A percentile compares a stretch with the other conserved stretches of the same genome.
These are phyloP conservation scores for Beauveria pseudobassiana DNA, from an alignment of 2,329 filamentous ascomycete species.

Conservation along the genomic window DNA sequence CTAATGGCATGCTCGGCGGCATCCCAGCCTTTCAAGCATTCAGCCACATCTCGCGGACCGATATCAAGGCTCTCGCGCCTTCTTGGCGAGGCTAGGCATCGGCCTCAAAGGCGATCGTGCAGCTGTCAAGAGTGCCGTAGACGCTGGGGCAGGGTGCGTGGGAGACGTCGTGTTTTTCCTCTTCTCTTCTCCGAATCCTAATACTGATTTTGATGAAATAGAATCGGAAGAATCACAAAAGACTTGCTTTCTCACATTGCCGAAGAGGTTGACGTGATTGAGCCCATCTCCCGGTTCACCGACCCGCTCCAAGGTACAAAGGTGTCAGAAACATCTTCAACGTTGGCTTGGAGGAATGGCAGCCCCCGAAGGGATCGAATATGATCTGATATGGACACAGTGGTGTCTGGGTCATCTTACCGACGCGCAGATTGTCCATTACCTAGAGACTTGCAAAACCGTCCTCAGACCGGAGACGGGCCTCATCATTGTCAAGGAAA, in stretches of 20 bases:
- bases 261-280: slow-evolving; percentile 71
- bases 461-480: slow-evolving; percentile 24
- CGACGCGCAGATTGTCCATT: slow-evolving; percentile 63
- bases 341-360: slow-evolving; percentile 67
- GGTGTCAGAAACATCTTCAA: slow-evolving; percentile 61
- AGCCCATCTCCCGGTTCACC: slow-evolving; percentile 79
- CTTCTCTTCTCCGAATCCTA: not conserved
- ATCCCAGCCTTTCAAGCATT: slow-evolving; percentile 21
- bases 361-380: slow-evolving; percentile 39
- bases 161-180: too few relatives aligned
- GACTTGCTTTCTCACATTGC: slow-evolving; percentile 65
- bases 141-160: slow-evolving; percentile 33
- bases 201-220: slow-evolving; percentile 19
- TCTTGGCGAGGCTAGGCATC: slow-evolving; percentile 53
- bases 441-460: slow-evolving; percentile 53
- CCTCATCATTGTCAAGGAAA: slow-evolving; percentile 52
- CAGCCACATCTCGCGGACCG: slow-evolving; percentile 33
- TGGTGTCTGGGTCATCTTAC: slow-evolving; percentile 59
- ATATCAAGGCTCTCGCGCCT: slow-evolving; percentile 59
- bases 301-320: slow-evolving; percentile 46
- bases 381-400: slow-evolving; percentile 28
- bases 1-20: slow-evolving; percentile 72
- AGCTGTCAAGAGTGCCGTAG: slow-evolving; percentile 24
- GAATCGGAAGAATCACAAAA: slow-evolving; percentile 77
- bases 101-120: slow-evolving; percentile 24